These are phyloP conservation scores for Rubus parviflorus DNA, from an alignment of 306 rosid genomes.

Conservation along the genomic window DNA sequence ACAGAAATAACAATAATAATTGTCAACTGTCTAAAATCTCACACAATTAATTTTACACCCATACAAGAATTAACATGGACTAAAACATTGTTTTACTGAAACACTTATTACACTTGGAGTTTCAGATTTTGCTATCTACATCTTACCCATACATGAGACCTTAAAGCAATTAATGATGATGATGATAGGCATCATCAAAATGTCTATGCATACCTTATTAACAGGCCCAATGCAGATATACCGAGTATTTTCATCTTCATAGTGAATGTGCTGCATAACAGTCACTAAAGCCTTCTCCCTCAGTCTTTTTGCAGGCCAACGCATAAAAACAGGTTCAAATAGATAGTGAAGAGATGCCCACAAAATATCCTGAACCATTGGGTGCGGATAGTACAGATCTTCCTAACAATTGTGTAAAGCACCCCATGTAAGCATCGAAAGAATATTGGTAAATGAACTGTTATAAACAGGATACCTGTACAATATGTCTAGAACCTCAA, in stretches of 20 bases:
- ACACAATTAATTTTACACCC: not conserved
- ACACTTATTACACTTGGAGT: not conserved
- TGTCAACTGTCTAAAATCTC: not conserved
- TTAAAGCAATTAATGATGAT: not conserved
- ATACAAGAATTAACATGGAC: not conserved
- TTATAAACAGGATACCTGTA: not conserved
- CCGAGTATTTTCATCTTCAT: slow-evolving; percentile 91
- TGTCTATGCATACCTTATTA: slow-evolving; percentile 60
- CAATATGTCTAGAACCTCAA: not conserved
- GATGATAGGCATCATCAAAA: not conserved
- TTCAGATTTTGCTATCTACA: not conserved
- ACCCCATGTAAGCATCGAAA: slow-evolving; percentile 8
- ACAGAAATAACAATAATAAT: not conserved
- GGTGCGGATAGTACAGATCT: slow-evolving; percentile 87
- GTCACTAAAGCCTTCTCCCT: slow-evolving; percentile 61
- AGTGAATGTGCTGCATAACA: slow-evolving; percentile 70
- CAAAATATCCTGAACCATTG: slow-evolving; percentile 76
- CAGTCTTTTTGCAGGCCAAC: slow-evolving; percentile 76
- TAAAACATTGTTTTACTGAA: not conserved
- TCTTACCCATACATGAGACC: not conserved
- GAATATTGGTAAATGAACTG: not conserved
- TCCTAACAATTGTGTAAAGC: slow-evolving; percentile 47
- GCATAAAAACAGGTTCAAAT: slow-evolving; percentile 65
- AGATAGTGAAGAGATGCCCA: slow-evolving; percentile 77
- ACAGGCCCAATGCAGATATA: slow-evolving; percentile 92